Base-by-base conservation (phyloP, 352 stramenopile genomes). In the Plasmopara halstedii region DNA sequence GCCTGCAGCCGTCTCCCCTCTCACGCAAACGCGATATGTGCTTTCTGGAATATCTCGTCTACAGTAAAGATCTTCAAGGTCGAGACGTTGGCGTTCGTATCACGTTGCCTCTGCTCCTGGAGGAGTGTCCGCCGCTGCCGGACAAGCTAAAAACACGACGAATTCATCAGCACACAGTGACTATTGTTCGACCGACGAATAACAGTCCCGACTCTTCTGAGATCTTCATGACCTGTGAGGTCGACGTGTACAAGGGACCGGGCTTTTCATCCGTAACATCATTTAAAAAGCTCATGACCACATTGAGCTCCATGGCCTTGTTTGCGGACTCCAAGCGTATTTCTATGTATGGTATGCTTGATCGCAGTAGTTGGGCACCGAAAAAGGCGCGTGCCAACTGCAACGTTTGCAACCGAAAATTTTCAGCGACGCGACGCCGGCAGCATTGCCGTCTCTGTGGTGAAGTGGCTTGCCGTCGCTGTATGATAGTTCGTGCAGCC, bases 381-480 rank as follows among this genome's bases (percentile, higher is more conserved):
- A 80, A 83, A 38, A 55, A 57, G 22, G 49, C 62, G 31, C 57
- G 69, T 4, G 38, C 58, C 0, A 62, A 66, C 39, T 90, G 78
- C 32, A 48, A 52, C 23, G 70, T 87, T 21, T 90, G 78, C 53
- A 67, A 72, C 27, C 63, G 69, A 25, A 60, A 65, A 20, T 90
- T 90, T 31, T 62, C 60, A 8, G 47, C 74, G 10, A 82, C 71
- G 51, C 72, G 74, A 26, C 70, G 73, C 1, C 71, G 76, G 9
- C 78, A 90, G 50, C 78, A 89, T 53, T 89, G 78, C 29, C 78
- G 78, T 7, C 56, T 89, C 20, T 89, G 78, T 35, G 78, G 78
- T n/a, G 78, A 89, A 15, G 68, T 89, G 19, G 70, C 80, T 22
- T 89, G 78, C 46, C 58, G 74, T 39, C 82, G 75, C 49, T 89